Conservation (phyloP, 768 basidiomycete genomes). For the Pisolithus tinctorius region DNA sequence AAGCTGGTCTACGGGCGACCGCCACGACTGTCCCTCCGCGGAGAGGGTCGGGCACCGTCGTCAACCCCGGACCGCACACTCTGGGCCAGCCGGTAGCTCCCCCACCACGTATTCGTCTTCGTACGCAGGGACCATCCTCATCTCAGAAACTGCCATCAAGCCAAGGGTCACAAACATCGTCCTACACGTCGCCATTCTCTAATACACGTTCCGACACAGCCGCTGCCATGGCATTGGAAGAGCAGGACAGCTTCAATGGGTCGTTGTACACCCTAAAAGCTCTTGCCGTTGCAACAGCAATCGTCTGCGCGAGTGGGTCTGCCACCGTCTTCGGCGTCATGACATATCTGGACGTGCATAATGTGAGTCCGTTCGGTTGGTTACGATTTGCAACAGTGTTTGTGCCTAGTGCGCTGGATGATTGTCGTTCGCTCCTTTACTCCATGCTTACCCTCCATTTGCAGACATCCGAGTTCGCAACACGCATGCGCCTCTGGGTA, state of each 20-base stretch:
- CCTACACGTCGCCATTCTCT: background rate
- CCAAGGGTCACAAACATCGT: background rate
- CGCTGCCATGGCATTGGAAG: background rate
- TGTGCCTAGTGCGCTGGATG: background rate
- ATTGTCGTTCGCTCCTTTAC: background rate
- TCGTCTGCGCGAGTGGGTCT: slow-evolving; percentile 45
- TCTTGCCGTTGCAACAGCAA: slow-evolving; percentile 55
- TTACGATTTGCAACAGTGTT: background rate
- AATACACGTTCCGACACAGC: no score
- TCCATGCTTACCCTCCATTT: slow-evolving; percentile 1
- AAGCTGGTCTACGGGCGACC: background rate
- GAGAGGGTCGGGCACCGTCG: slow-evolving; percentile 1
- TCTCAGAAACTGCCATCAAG: background rate
- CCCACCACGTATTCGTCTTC: background rate
- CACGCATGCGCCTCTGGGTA: slow-evolving; percentile 46
- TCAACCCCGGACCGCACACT: background rate
- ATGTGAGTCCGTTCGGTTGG: slow-evolving; percentile 36
- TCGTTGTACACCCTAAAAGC: slow-evolving; percentile 56
- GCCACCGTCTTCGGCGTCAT: slow-evolving; percentile 44
- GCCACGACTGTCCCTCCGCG: slow-evolving; percentile 4
- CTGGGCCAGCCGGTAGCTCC: background rate
- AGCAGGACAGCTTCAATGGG: slow-evolving; percentile 37
- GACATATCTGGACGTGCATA: slow-evolving; percentile 43
- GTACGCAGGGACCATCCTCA: background rate
- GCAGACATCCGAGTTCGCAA: slow-evolving; percentile 55